phyloP scores from a whole-genome alignment of 345 rosid genomes.

The Brassica nigra region DNA sequence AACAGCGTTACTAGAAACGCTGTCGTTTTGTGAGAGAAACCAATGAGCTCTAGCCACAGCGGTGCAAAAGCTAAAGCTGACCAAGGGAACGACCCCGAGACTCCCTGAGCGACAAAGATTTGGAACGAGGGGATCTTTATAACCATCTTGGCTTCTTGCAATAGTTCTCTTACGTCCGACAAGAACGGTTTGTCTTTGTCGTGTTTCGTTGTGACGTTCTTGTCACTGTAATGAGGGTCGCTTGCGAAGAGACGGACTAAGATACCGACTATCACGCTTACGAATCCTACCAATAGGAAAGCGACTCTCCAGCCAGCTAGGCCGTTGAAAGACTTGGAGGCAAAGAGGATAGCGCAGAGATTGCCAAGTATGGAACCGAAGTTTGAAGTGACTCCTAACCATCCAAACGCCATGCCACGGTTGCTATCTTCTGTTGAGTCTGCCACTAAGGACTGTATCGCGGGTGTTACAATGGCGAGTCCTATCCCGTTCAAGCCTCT shows the following conservation, averaged over 20 bases:
- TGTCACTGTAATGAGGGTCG: slow-evolving; percentile 57
- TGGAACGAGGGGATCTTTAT: slow-evolving; percentile 64
- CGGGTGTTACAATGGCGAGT: slow-evolving; percentile 63
- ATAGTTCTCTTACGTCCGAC: slow-evolving; percentile 45
- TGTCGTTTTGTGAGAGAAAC: slow-evolving; percentile 60
- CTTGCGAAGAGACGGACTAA: slow-evolving; percentile 58
- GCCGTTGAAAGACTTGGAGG: slow-evolving; percentile 71
- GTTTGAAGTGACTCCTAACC: slow-evolving; percentile 66
- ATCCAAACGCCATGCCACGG: slow-evolving; percentile 80
- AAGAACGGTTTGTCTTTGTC: slow-evolving; percentile 42
- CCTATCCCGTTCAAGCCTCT: slow-evolving; percentile 76
- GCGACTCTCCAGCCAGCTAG: slow-evolving; percentile 51
- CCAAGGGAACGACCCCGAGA: slow-evolving; percentile 61
- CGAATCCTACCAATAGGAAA: slow-evolving; percentile 59
- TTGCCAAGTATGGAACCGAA: slow-evolving; percentile 65
- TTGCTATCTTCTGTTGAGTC: slow-evolving; percentile 79
- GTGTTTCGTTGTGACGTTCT: neutral
- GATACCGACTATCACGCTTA: slow-evolving; percentile 67
- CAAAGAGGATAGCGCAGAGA: slow-evolving; percentile 56
- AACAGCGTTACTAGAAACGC: slow-evolving; percentile 53
- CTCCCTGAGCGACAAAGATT: slow-evolving; percentile 66
- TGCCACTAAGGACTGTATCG: slow-evolving; percentile 67
- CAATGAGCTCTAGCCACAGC: slow-evolving; percentile 70
- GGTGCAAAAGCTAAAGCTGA: slow-evolving; percentile 65
- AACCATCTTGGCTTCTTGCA: slow-evolving; percentile 55